phyloP scores from a whole-genome alignment of 805 yeast species.

The Jamesozyma gamospora region DNA sequence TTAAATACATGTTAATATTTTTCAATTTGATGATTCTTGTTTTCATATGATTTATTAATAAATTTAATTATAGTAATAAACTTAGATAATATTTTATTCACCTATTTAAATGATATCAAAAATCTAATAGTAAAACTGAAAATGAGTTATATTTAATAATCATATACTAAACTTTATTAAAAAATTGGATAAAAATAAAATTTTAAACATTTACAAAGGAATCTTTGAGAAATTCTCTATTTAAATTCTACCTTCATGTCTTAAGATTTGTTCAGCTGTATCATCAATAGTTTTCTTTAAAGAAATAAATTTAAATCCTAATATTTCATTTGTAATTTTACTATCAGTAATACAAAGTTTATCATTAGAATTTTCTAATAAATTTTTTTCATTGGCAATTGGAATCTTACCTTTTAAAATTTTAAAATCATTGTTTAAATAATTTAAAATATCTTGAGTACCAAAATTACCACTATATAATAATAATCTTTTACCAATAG shows the following conservation, averaged over 20 bases:
- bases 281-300: neutral
- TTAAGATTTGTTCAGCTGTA: neutral
- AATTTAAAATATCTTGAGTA: constrained; percentile 1
- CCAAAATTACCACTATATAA: neutral
- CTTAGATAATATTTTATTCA: too few relatives aligned
- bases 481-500: neutral
- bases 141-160: too few relatives aligned
- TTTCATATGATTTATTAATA: too few relatives aligned
- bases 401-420: neutral
- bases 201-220: too few relatives aligned
- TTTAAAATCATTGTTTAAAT: neutral
- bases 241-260: neutral
- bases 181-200: too few relatives aligned
- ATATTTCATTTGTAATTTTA: neutral
- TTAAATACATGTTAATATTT: too few relatives aligned
- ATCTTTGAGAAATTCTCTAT: too few relatives aligned
- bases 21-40: too few relatives aligned
- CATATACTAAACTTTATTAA: too few relatives aligned
- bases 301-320: constrained; percentile 1
- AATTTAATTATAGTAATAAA: too few relatives aligned
- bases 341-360: neutral
- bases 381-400: neutral
- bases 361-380: neutral
- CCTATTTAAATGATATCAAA: too few relatives aligned
- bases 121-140: too few relatives aligned